Conservation (phyloP, 1,139 yeast species). For the Kurtzmaniella quercitrusa region DNA sequence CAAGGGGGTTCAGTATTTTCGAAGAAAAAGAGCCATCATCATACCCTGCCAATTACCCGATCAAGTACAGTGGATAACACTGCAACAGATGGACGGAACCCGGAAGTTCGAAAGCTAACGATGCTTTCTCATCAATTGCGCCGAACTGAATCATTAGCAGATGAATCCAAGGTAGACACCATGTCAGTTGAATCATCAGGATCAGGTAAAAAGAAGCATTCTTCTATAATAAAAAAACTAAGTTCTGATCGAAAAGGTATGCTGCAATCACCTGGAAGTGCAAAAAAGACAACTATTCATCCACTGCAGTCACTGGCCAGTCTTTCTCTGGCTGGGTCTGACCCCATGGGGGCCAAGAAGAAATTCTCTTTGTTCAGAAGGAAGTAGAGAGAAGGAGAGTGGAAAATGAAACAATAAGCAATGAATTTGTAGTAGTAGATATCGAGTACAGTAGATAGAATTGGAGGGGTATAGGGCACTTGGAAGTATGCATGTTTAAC, state of each 20-base stretch:
- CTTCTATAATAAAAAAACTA: conserved; percentile 2
- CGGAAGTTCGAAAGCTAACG: conserved; percentile 16
- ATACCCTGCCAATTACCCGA: conserved; percentile 8
- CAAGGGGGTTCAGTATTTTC: conserved; percentile 4
- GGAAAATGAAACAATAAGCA: too few species aligned
- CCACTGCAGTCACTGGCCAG: not conserved
- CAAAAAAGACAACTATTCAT: not conserved
- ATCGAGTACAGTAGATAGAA: too few species aligned
- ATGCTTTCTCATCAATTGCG: conserved; percentile 6
- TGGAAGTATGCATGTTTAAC: too few species aligned
- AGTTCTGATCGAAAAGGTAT: conserved; percentile 4
- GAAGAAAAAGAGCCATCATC: conserved; percentile 6
- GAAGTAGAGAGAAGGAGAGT: too few species aligned
- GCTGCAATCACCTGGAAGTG: conserved; percentile 7
- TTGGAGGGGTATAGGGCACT: too few species aligned
- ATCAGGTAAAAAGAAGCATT: conserved; percentile 1
- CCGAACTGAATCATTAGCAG: conserved; percentile 4
- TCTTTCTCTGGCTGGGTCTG: conserved; percentile 10
- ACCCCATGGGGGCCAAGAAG: conserved; percentile 14
- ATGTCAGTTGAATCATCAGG: conserved; percentile 6
- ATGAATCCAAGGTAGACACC: conserved; percentile 3
- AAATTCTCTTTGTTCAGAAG: conserved; percentile 16
- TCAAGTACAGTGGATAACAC: conserved; percentile 3
- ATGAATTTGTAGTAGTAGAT: too few species aligned
- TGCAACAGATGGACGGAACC: conserved; percentile 13